A percentile compares a stretch with the other conserved stretches of the same genome.
phyloP scores from a whole-genome alignment of 352 stramenopile species.

The Bremia lactucae region DNA sequence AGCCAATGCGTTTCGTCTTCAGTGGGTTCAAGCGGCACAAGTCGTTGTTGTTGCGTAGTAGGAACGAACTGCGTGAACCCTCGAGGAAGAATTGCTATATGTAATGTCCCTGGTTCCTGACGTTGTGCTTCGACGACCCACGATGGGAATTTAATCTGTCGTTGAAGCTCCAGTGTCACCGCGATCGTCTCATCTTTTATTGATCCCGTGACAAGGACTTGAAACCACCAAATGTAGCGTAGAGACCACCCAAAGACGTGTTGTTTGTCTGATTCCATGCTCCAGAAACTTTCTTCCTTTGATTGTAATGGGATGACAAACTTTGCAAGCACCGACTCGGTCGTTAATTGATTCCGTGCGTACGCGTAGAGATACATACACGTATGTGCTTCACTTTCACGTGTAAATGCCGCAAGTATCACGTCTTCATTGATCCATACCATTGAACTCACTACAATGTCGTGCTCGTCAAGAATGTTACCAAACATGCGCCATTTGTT shows the following conservation, averaged over 20 bases:
- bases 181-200: too few species aligned
- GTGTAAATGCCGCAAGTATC: constrained; percentile 52
- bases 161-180: constrained; percentile 29
- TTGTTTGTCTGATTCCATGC: constrained; percentile 55
- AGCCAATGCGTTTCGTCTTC: constrained; percentile 53
- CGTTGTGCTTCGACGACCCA: constrained; percentile 15
- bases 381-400: constrained; percentile 42
- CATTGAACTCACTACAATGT: constrained; percentile 53
- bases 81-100: constrained; percentile 47
- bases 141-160: constrained; percentile 37
- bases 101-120: constrained; percentile 13
- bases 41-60: too few species aligned
- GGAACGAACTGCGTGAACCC: too few species aligned
- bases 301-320: too few species aligned
- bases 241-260: too few species aligned
- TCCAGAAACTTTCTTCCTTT: too few species aligned
- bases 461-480: constrained; percentile 77
- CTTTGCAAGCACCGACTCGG: constrained; percentile 40
- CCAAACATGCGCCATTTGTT: constrained; percentile 79
- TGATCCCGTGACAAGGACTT: too few species aligned
- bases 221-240: too few species aligned
- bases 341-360: constrained; percentile 65
- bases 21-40: too few species aligned
- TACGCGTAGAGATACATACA: constrained; percentile 56
- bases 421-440: constrained; percentile 57